These are phyloP conservation scores for Cyclaneusma minus DNA, from an alignment of 2,329 filamentous ascomycete genomes.

Conservation along the genomic window DNA sequence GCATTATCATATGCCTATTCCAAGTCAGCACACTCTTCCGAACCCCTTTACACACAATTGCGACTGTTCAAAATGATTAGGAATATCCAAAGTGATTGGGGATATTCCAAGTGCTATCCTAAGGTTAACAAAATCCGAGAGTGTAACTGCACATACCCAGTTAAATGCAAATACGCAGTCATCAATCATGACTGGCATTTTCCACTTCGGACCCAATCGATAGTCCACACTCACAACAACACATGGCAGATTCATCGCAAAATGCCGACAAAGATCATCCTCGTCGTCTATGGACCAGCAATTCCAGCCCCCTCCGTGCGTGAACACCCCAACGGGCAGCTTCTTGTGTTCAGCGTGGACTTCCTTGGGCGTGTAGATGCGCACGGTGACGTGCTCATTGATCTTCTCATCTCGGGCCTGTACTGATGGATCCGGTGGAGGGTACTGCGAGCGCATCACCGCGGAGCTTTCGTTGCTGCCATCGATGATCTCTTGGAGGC, in stretches of 20 bases:
- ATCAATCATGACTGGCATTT: slow-evolving; percentile 16
- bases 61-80: too few relatives aligned
- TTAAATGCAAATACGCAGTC: slow-evolving; percentile 11
- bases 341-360: slow-evolving; percentile 4
- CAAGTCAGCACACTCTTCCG: too few relatives aligned
- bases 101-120: too few relatives aligned
- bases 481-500: slow-evolving; percentile 5
- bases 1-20: slow-evolving; percentile 9
- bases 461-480: slow-evolving; percentile 7
- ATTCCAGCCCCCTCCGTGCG: slow-evolving; percentile 21
- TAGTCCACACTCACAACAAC: slow-evolving; percentile 21
- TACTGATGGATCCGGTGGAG: slow-evolving; percentile 7
- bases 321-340: slow-evolving; percentile 20
- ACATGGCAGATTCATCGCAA: slow-evolving; percentile 16
- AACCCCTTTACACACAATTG: too few relatives aligned
- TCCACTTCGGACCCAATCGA: slow-evolving; percentile 10
- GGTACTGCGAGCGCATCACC: slow-evolving; percentile 6
- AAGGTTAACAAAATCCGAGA: not conserved
- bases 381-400: too few relatives aligned
- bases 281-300: slow-evolving; percentile 20
- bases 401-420: slow-evolving; percentile 6
- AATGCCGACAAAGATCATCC: slow-evolving; percentile 18
- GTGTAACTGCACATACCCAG: slow-evolving; percentile 7
- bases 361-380: slow-evolving; percentile 11
- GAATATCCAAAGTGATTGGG: too few relatives aligned